These are phyloP conservation scores for Neofusicoccum cordaticola DNA, from an alignment of 2,329 filamentous ascomycete genomes.

Conservation along the genomic window DNA sequence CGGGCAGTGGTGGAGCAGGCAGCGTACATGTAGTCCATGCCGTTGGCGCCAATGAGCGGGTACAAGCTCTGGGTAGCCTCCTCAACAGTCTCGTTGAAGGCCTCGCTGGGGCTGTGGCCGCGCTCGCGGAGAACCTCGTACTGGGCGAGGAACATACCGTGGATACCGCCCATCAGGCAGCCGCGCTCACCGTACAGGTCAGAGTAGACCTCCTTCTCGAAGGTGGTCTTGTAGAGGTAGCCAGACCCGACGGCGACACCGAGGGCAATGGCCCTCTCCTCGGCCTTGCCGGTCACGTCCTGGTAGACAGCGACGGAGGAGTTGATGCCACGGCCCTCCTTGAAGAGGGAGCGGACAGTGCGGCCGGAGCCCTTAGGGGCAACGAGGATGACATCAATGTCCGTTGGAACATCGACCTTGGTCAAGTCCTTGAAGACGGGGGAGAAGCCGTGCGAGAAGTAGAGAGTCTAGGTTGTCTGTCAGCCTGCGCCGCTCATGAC, in stretches of 20 bases:
- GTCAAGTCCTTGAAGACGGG: slow-evolving; percentile 99
- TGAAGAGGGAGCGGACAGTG: slow-evolving; percentile 97
- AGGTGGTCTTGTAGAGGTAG: slow-evolving; percentile 99
- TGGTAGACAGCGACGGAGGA: slow-evolving; percentile 97
- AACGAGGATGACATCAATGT: slow-evolving; percentile 99
- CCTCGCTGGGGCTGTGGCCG: slow-evolving; percentile 95
- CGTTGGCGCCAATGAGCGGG: slow-evolving; percentile 93
- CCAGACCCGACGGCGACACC: slow-evolving; percentile 96
- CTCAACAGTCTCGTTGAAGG: slow-evolving; percentile 99
- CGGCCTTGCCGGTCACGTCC: slow-evolving; percentile 94
- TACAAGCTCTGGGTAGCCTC: slow-evolving; percentile 98
- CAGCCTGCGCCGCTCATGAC: slow-evolving; percentile 19
- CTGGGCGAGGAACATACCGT: slow-evolving; percentile 99
- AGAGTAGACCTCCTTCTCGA: slow-evolving; percentile 99
- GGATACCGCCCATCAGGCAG: slow-evolving; percentile 99
- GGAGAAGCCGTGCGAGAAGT: slow-evolving; percentile 99
- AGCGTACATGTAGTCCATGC: slow-evolving; percentile 99
- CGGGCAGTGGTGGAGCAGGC: slow-evolving; percentile 98
- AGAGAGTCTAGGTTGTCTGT: slow-evolving; percentile 69
- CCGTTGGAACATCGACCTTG: slow-evolving; percentile 92
- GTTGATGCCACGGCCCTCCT: slow-evolving; percentile 99
- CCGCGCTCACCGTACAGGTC: slow-evolving; percentile 99
- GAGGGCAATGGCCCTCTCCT: slow-evolving; percentile 96
- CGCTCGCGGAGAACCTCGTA: slow-evolving; percentile 99
- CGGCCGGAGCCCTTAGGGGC: slow-evolving; percentile 98